Evolutionary conservation across 345 rosid species (phyloP).

Genomic region (Populus pruinosa): DNA sequence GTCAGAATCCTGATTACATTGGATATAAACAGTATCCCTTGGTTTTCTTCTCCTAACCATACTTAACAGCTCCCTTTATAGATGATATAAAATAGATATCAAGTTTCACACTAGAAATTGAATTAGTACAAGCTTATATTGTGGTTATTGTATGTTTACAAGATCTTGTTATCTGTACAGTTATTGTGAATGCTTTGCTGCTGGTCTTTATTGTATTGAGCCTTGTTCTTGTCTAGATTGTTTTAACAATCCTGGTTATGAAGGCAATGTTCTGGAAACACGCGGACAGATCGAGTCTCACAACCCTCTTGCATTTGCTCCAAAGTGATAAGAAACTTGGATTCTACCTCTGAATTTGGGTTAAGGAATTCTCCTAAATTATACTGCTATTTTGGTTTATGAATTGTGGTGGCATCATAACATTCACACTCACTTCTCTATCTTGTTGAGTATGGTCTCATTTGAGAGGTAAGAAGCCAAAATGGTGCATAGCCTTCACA

Average conservation of each 20-base stretch:
- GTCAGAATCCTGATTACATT: background rate
- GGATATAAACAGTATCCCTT: background rate
- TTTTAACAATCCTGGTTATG: slow-evolving; percentile 57
- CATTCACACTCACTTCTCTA: slow-evolving; percentile 6
- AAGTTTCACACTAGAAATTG: background rate
- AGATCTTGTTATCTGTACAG: slow-evolving; percentile 39
- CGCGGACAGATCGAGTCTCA: slow-evolving; percentile 58
- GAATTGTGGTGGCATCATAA: slow-evolving; percentile 1
- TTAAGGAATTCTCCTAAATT: slow-evolving; percentile 32
- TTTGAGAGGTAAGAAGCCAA: slow-evolving; percentile 10
- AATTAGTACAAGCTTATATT: too few species aligned
- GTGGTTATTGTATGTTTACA: background rate
- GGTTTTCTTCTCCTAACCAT: background rate
- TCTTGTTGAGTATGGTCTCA: background rate
- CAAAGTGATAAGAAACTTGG: slow-evolving; percentile 51
- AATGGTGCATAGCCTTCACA: background rate
- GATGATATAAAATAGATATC: background rate
- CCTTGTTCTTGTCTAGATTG: slow-evolving; percentile 70
- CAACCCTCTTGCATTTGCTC: slow-evolving; percentile 81
- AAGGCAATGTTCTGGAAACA: slow-evolving; percentile 47
- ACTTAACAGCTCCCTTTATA: slow-evolving; percentile 14
- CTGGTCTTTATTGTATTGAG: slow-evolving; percentile 68
- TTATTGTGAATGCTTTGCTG: slow-evolving; percentile 86
- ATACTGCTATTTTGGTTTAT: slow-evolving; percentile 2
- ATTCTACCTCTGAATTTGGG: slow-evolving; percentile 27